phyloP scores from a whole-genome alignment of 2,329 filamentous ascomycete species.

The Calcarisporium arbuscula region DNA sequence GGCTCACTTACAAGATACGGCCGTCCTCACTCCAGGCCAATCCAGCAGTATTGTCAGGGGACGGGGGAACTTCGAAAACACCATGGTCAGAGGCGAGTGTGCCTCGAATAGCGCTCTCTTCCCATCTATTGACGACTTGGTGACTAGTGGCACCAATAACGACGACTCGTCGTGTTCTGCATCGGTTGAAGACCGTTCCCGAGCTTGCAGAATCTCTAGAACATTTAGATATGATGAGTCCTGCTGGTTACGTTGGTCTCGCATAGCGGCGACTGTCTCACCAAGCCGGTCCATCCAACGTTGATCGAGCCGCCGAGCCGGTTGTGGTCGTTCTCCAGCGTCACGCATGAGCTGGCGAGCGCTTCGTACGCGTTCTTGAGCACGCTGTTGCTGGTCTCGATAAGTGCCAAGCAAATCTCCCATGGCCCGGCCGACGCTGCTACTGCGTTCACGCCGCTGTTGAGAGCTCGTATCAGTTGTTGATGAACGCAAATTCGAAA shows the following conservation, averaged over 20 bases:
- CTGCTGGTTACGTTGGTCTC: constrained; percentile 29
- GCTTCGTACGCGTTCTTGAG: constrained; percentile 26
- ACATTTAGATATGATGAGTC: constrained; percentile 30
- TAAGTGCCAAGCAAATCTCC: constrained; percentile 32
- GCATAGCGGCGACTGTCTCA: constrained; percentile 28
- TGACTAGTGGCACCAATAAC: constrained; percentile 29
- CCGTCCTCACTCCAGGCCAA: constrained; percentile 58
- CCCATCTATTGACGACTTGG: constrained; percentile 30
- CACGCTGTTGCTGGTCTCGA: constrained; percentile 28
- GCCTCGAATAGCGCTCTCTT: constrained; percentile 28
- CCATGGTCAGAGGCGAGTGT: constrained; percentile 29
- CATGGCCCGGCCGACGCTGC: constrained; percentile 30
- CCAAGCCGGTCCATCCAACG: constrained; percentile 27
- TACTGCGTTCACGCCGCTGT: constrained; percentile 27
- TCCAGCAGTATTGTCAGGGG: constrained; percentile 54
- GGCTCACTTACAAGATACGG: constrained; percentile 45
- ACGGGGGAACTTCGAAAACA: constrained; percentile 36
- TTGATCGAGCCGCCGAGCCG: constrained; percentile 20
- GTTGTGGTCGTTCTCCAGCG: constrained; percentile 6
- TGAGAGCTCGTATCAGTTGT: constrained; percentile 17
- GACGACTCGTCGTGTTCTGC: constrained; percentile 29
- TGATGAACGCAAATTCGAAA: constrained; percentile 12
- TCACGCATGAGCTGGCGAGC: constrained; percentile 26
- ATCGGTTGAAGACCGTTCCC: constrained; percentile 24
- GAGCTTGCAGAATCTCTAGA: constrained; percentile 29